Conservation (phyloP, 257 asterid species). For the Nicotiana obtusifolia region DNA sequence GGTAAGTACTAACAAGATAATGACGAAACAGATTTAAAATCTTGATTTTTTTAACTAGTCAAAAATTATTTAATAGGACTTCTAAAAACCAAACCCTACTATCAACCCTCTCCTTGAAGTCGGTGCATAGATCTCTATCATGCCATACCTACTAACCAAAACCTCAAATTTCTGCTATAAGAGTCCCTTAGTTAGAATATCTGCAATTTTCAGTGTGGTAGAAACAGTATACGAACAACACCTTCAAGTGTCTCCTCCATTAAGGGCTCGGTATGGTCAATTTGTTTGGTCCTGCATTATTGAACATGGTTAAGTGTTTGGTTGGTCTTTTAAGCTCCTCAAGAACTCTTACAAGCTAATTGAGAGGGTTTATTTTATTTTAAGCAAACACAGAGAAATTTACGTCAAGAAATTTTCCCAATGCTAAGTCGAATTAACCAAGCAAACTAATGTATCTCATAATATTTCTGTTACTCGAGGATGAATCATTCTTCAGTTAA, state of each 20-base stretch:
- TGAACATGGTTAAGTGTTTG: background rate
- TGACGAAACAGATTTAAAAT: background rate
- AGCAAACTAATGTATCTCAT: background rate
- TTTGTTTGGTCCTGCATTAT: background rate
- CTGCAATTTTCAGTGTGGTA: background rate
- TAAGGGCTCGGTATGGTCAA: background rate
- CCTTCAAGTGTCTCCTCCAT: background rate
- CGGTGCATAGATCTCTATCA: background rate
- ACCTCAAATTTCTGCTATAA: background rate
- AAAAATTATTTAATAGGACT: background rate
- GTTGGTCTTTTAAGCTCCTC: background rate
- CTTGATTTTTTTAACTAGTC: background rate
- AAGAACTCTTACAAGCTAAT: background rate
- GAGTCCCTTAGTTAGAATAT: background rate
- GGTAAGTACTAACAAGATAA: background rate
- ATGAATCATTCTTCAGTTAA: background rate
- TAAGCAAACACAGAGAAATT: background rate
- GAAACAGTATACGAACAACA: background rate
- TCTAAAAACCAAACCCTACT: background rate
- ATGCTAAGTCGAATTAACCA: background rate
- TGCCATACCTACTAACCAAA: background rate
- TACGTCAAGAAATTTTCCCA: background rate
- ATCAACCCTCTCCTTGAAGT: background rate
- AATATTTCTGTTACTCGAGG: background rate
- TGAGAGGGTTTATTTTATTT: background rate